Evolutionary conservation across 108 stramenopile species (phyloP).

Genomic region (Skeletonema menzelii): DNA sequence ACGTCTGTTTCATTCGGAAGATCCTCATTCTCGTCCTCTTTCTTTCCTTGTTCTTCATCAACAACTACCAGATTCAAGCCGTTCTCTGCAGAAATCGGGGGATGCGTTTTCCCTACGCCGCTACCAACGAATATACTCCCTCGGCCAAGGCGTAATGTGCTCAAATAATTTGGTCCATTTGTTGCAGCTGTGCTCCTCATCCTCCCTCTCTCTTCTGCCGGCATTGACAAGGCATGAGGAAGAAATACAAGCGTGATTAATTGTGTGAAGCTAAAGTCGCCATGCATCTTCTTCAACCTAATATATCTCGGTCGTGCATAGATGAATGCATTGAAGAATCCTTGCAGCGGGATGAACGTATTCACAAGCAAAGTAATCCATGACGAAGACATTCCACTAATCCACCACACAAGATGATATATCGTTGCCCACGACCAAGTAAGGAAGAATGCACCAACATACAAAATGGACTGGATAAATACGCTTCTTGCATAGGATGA

Average conservation of each 20-base stretch:
- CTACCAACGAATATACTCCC: not conserved
- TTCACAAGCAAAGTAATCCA: not conserved
- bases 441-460: not conserved
- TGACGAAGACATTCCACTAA: not conserved
- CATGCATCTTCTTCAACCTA: not conserved
- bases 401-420: not conserved
- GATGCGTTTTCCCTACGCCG: not conserved
- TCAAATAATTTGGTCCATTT: no score
- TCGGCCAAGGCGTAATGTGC: no score
- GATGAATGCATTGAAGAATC: not conserved
- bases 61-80: not conserved
- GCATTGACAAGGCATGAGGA: not conserved
- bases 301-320: not conserved
- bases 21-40: not conserved
- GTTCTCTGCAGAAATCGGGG: not conserved
- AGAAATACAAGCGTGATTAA: not conserved
- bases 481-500: not conserved
- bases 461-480: not conserved
- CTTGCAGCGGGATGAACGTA: not conserved
- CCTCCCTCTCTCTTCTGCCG: not conserved
- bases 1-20: not conserved
- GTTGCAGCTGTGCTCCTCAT: not conserved
- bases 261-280: not conserved
- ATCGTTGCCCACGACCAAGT: not conserved
- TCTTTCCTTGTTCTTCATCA: not conserved